Evolutionary conservation across 352 stramenopile genomes (phyloP).

Genomic region (Phytophthora ohioensis): DNA sequence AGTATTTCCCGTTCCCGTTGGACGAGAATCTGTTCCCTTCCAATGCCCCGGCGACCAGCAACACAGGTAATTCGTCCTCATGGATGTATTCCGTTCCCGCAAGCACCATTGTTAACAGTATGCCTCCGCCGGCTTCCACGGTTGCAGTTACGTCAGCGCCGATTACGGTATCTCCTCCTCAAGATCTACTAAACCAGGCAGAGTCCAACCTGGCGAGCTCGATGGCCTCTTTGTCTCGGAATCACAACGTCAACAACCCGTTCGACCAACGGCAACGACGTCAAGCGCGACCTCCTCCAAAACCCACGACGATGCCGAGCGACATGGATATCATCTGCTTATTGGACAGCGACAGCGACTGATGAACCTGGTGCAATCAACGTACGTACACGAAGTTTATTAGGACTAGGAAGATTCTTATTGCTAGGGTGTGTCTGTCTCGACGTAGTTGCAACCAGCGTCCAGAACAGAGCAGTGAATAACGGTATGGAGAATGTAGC

Average conservation of each 20-base stretch:
- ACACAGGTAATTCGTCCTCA: conserved; percentile 25
- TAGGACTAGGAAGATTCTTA: conserved; percentile 29
- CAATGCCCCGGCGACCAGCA: conserved; percentile 28
- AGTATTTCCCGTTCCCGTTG: conserved; percentile 66
- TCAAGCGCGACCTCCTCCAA: conserved; percentile 27
- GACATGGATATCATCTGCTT: conserved; percentile 80
- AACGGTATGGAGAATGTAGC: conserved; percentile 16
- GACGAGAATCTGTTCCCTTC: conserved; percentile 66
- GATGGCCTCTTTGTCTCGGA: conserved; percentile 70
- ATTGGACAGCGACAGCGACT: conserved; percentile 83
- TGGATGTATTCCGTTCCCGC: conserved; percentile 47
- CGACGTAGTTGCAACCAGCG: conserved; percentile 3
- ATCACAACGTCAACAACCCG: conserved; percentile 64
- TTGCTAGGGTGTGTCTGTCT: conserved; percentile 14
- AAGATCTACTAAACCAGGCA: conserved; percentile 44
- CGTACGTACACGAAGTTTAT: conserved; percentile 18
- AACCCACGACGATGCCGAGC: conserved; percentile 32
- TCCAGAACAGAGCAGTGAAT: conserved; percentile 8
- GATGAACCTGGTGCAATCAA: conserved; percentile 18
- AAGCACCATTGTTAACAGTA: conserved; percentile 46
- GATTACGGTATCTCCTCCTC: conserved; percentile 21
- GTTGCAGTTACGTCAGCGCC: conserved; percentile 17
- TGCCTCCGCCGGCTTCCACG: conserved; percentile 20
- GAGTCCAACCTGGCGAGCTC: conserved; percentile 64
- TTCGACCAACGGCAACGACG: conserved; percentile 52